These are phyloP conservation scores for Barnettozyma wickerhamii DNA, from an alignment of 805 yeast species.

Conservation along the genomic window DNA sequence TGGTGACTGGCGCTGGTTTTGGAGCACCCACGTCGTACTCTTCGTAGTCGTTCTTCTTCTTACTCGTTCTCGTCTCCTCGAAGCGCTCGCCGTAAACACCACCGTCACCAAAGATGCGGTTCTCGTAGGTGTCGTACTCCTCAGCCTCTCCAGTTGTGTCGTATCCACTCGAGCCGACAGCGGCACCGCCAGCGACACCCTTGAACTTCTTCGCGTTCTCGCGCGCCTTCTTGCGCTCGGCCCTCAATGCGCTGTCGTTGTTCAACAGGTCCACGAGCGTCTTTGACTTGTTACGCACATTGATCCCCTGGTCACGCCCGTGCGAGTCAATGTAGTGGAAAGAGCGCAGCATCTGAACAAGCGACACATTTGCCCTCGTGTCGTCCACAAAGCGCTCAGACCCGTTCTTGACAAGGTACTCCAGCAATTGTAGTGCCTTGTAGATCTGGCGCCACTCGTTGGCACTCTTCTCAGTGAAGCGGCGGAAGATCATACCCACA, in stretches of 20 bases:
- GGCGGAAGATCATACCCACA: constrained; percentile 68
- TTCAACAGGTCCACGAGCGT: constrained; percentile 64
- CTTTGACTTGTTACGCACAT: constrained; percentile 88
- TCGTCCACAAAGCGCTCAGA: constrained; percentile 95
- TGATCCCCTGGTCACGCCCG: constrained; percentile 94
- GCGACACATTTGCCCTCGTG: constrained; percentile 74
- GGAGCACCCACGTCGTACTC: constrained; percentile 48
- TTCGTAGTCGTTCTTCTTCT: constrained; percentile 44
- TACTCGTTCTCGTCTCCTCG: constrained; percentile 50
- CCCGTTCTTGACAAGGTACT: constrained; percentile 87
- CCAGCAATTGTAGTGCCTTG: constrained; percentile 88
- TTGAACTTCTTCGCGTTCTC: constrained; percentile 78
- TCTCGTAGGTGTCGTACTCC: constrained; percentile 40
- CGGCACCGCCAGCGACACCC: constrained; percentile 66
- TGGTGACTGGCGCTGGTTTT: constrained; percentile 3
- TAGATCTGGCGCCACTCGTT: constrained; percentile 98
- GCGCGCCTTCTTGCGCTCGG: constrained; percentile 88
- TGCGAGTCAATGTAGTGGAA: constrained; percentile 93
- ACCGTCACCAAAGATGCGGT: constrained; percentile 65
- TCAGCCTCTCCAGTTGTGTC: constrained; percentile 22
- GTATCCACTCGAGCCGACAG: constrained; percentile 27
- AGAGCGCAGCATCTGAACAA: constrained; percentile 82
- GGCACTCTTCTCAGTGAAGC: constrained; percentile 95
- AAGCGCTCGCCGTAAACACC: constrained; percentile 65
- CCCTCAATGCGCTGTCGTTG: constrained; percentile 71